Percentiles rank a stretch among this genome's conserved stretches.
These are phyloP conservation scores for Lumnitzera littorea DNA, from an alignment of 345 rosid genomes.

Conservation along the genomic window DNA sequence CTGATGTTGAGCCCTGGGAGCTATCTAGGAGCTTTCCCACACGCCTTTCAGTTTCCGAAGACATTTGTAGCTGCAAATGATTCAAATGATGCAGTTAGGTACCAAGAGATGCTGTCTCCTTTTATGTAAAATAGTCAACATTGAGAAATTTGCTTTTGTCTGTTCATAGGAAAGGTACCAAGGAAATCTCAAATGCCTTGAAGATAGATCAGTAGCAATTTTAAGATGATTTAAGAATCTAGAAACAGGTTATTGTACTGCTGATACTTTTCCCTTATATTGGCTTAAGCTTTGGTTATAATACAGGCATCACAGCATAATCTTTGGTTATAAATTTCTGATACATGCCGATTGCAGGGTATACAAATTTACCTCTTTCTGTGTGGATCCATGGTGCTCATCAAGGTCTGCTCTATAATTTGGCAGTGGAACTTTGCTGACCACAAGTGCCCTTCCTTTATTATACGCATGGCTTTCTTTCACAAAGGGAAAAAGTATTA, in stretches of 20 bases:
- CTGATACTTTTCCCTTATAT: too few species aligned
- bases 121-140: not conserved
- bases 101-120: not conserved
- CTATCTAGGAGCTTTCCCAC: constrained; percentile 68
- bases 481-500: constrained; percentile 32
- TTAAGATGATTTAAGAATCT: too few species aligned
- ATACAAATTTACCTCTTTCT: constrained; percentile 49
- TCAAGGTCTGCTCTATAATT: constrained; percentile 91
- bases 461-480: constrained; percentile 86
- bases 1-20: constrained; percentile 33
- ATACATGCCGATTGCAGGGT: too few species aligned
- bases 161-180: too few species aligned
- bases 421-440: constrained; percentile 92
- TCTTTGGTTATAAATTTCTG: too few species aligned
- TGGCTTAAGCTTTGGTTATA: too few species aligned
- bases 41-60: constrained; percentile 75
- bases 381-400: constrained; percentile 87
- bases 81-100: not conserved
- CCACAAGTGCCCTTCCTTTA: constrained; percentile 80
- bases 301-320: too few species aligned
- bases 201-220: too few species aligned
- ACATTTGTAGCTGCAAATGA: constrained; percentile 72
- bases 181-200: too few species aligned
- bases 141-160: too few species aligned
- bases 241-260: too few species aligned